Conservation (phyloP, 1,284 basidiomycete genomes). For the Pseudozyma thailandica region DNA sequence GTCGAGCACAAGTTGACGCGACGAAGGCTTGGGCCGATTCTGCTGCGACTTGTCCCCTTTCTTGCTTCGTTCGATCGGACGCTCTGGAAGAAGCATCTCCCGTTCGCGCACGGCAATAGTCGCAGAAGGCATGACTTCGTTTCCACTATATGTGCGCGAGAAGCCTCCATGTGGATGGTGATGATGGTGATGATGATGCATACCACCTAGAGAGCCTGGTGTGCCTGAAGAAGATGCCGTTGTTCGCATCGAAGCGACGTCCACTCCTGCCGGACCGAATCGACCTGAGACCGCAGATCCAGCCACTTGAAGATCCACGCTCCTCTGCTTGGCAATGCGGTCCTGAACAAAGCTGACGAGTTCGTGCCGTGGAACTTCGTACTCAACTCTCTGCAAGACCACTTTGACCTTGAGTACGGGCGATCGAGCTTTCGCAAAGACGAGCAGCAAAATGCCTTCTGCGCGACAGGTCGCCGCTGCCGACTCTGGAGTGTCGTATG, state of each 20-base stretch:
- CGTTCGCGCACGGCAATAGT: constrained; percentile 47
- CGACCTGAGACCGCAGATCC: constrained; percentile 8
- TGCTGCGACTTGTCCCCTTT: constrained; percentile 51
- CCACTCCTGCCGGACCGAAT: constrained; percentile 13
- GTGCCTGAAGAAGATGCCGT: constrained; percentile 13
- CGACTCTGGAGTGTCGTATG: constrained; percentile 56
- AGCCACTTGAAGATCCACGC: constrained; percentile 45
- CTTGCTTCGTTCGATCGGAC: constrained; percentile 45
- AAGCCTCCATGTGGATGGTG: constrained; percentile 31
- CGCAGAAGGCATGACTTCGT: constrained; percentile 46
- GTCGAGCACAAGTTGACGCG: constrained; percentile 53
- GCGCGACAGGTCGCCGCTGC: constrained; percentile 62
- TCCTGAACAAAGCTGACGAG: constrained; percentile 56
- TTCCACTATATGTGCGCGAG: constrained; percentile 34
- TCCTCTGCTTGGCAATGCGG: constrained; percentile 54
- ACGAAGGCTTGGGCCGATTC: constrained; percentile 50
- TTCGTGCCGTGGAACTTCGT: constrained; percentile 59
- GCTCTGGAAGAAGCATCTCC: constrained; percentile 52
- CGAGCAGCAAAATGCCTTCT: constrained; percentile 64
- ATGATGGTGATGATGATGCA: constrained; percentile 38
- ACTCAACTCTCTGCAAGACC: constrained; percentile 56
- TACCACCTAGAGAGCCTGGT: constrained; percentile 13
- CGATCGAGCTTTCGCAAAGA: constrained; percentile 56
- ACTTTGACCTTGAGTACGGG: constrained; percentile 62
- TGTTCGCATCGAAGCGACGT: constrained; percentile 22